These are phyloP conservation scores for Zoysia pacifica DNA, from an alignment of 176 grass and related monocot genomes.

Conservation along the genomic window DNA sequence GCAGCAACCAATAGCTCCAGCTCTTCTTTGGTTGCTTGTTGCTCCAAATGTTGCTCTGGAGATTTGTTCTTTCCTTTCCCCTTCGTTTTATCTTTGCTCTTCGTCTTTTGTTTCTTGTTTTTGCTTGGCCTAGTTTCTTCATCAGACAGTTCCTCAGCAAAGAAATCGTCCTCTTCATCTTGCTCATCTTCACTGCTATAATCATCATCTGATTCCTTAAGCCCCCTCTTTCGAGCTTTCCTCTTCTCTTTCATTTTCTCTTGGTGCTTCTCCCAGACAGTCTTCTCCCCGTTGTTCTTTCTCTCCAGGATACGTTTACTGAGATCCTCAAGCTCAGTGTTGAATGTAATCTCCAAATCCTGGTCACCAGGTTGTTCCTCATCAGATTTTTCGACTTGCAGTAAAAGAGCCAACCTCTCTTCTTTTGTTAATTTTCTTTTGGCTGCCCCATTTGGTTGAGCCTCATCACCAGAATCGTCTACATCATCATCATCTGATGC, in stretches of 20 bases:
- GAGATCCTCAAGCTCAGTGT: conserved; percentile 78
- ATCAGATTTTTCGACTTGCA: conserved; percentile 57
- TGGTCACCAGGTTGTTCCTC: conserved; percentile 51
- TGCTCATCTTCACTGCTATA: conserved; percentile 45
- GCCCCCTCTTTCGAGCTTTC: conserved; percentile 59
- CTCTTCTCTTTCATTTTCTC: conserved; percentile 81
- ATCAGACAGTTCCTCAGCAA: conserved; percentile 53
- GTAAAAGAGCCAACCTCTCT: conserved; percentile 60
- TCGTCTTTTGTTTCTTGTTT: conserved; percentile 51
- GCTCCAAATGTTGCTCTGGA: conserved; percentile 47
- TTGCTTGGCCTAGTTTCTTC: conserved; percentile 54
- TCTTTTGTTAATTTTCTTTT: conserved; percentile 63
- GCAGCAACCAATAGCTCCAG: conserved; percentile 77
- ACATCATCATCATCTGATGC: conserved; percentile 58
- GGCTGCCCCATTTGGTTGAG: conserved; percentile 24
- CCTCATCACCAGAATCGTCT: conserved; percentile 36
- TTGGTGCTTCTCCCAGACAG: conserved; percentile 84
- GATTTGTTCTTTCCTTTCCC: conserved; percentile 45
- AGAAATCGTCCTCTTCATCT: conserved; percentile 61
- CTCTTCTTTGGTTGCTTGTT: conserved; percentile 76
- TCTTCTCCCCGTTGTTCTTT: conserved; percentile 61
- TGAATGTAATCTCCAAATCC: conserved; percentile 90
- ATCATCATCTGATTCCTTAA: conserved; percentile 50
- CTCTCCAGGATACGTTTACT: conserved; percentile 71
- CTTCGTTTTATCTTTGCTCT: conserved; percentile 47